Conservation (phyloP, 176 grass and related monocot species). For the Carex littledalei region DNA sequence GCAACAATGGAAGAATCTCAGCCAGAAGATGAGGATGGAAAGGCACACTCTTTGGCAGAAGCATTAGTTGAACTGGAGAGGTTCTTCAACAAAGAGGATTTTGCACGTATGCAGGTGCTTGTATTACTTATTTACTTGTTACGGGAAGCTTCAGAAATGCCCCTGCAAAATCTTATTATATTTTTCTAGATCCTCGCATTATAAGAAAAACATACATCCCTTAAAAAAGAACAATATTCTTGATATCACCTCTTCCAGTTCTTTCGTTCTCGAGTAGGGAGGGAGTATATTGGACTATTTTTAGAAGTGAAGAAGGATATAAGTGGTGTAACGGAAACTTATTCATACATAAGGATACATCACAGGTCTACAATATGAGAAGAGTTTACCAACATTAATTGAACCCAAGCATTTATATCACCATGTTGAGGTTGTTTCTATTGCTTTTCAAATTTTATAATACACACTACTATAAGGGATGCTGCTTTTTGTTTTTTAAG, state of each 20-base stretch:
- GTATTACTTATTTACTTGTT: background rate
- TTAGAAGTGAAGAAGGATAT: background rate
- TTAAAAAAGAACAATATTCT: background rate
- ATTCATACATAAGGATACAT: background rate
- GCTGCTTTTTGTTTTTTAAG: constrained; percentile 36
- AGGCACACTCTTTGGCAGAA: constrained; percentile 56
- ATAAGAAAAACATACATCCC: background rate
- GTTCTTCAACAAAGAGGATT: constrained; percentile 94
- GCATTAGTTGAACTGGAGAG: constrained; percentile 76
- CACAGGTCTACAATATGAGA: background rate
- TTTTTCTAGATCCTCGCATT: background rate
- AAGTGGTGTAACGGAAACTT: background rate
- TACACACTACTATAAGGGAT: background rate
- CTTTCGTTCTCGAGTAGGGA: background rate
- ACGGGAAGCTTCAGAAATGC: background rate
- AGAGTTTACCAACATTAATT: background rate
- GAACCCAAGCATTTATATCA: background rate
- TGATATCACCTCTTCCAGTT: background rate
- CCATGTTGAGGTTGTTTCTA: background rate
- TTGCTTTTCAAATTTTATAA: background rate
- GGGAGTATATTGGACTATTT: background rate
- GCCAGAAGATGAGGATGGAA: constrained; percentile 54
- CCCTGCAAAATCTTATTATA: background rate
- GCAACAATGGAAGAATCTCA: constrained; percentile 64
- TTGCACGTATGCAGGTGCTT: constrained; percentile 85